Evolutionary conservation across 2,329 filamentous ascomycete species (phyloP), one percentile per base, ranked within the genome.

Genomic region (Fusarium austroafricanum): DNA sequence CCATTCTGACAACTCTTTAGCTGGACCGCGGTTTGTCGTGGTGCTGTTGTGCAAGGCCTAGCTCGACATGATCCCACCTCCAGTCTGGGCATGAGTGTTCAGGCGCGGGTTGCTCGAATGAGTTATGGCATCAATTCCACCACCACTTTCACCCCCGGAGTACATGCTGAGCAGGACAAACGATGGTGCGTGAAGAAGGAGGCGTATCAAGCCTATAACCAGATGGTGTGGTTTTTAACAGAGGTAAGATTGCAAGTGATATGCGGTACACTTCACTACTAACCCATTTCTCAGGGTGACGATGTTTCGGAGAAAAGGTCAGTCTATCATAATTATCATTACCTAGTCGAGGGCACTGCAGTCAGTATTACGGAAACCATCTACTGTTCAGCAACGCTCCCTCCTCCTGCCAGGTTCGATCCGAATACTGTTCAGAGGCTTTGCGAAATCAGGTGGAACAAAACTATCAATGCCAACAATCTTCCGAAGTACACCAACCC

Each of bases 21-120:
- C 0, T 80, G 78, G 79, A 78, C 74, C 1, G 78, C 78, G 0
- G 74, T 80, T 2, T 77, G 76, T 17, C 74, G 76, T 0, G 79
- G 79, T 2, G 78, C 77, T 1, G 77, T 77, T 3, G 39, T 77
- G 0, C 68, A 72, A 0, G 76, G 75, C 0, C 59, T 79, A 1
- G 31, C 60, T 1, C 31, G 28, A 3, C 15, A 39, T 2, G 20
- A 31, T 1, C 45, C 65, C 2, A 57, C 42, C 0, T 10, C 53
- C 0, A 31, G 45, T 0, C 15, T 75, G 0, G 52, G 45, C 1
- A 9, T 75, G 0, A 55, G 20, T 0, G 65, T 78, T 0, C 42
- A 60, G 5, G 58, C 71, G 1, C 71, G 77, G 5, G 26, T 79
- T 11, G 72, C 76, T 4, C 61, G 78, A 0, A 56, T 71, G 20